Percentiles rank a stretch among this genome's conserved stretches.
Conservation (phyloP, 768 basidiomycete genomes). For the Phanerochaete carnosa region DNA sequence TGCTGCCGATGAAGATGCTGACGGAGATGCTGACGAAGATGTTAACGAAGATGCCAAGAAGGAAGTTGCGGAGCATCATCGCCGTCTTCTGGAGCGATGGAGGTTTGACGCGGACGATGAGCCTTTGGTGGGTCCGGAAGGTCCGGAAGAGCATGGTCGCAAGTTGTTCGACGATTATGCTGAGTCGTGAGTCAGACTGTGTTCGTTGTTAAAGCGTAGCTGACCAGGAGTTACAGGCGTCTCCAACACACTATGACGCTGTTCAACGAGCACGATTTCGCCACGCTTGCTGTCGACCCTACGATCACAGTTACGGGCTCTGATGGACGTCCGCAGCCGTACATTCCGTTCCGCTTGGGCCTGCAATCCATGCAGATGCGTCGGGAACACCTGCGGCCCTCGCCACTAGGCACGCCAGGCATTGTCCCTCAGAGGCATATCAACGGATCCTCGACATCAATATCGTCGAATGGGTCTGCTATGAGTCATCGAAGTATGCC, state of each 20-base stretch:
- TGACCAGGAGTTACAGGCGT: constrained; percentile 39
- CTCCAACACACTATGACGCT: constrained; percentile 54
- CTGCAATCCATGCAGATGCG: constrained; percentile 25
- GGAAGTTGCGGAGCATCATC: neutral
- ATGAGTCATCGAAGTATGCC: constrained; percentile 47
- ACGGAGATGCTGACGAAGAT: constrained; percentile 18
- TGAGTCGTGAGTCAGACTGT: constrained; percentile 36
- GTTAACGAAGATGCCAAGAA: constrained; percentile 35
- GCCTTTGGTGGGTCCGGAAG: constrained; percentile 51
- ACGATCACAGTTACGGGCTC: constrained; percentile 37
- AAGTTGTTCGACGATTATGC: constrained; percentile 71
- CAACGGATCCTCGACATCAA: constrained; percentile 53
- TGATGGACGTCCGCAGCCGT: constrained; percentile 49
- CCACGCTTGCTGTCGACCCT: constrained; percentile 39
- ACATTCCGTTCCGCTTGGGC: constrained; percentile 45
- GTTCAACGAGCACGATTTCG: constrained; percentile 48
- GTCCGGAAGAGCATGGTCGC: constrained; percentile 66
- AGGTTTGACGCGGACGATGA: constrained; percentile 64
- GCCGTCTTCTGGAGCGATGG: constrained; percentile 54
- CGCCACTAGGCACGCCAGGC: constrained; percentile 1
- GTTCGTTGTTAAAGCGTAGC: no score
- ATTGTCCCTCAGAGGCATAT: constrained; percentile 16
- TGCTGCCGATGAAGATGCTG: constrained; percentile 37
- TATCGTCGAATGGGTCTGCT: constrained; percentile 32
- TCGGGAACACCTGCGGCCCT: neutral